Evolutionary conservation across 306 rosid genomes (phyloP).

Genomic region (Albizia julibrissin): DNA sequence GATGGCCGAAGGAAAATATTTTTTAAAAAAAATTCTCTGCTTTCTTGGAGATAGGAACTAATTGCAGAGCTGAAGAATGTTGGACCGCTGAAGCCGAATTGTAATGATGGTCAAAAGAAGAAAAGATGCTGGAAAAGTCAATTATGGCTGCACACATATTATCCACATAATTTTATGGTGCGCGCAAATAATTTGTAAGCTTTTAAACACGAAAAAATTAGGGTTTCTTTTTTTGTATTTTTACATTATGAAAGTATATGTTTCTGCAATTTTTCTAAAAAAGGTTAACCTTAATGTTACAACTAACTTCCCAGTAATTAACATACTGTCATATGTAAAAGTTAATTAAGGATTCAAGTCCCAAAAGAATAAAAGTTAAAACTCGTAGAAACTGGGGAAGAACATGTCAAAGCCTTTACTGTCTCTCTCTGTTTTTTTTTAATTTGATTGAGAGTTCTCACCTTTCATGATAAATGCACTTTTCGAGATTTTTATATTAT

Average conservation of each 20-base stretch:
- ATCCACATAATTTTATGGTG: neutral
- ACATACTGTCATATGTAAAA: neutral
- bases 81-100: neutral
- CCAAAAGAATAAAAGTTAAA: neutral
- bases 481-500: too few relatives aligned
- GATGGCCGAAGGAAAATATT: neutral
- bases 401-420: too few relatives aligned
- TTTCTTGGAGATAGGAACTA: neutral
- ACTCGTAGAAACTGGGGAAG: too few relatives aligned
- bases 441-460: too few relatives aligned
- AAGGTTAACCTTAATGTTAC: neutral
- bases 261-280: neutral
- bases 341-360: neutral
- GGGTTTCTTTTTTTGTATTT: neutral
- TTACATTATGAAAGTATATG: neutral
- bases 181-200: neutral
- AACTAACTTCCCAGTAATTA: neutral
- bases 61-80: constrained; percentile 1
- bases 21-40: neutral
- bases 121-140: constrained; percentile 11
- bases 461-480: too few relatives aligned
- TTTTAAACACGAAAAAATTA: neutral
- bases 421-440: too few relatives aligned
- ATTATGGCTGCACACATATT: constrained; percentile 1
- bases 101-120: neutral